Percentiles rank a stretch among this genome's conserved stretches.
Conservation (phyloP, 495 filamentous ascomycete species). For the Penicillium flavigenum region DNA sequence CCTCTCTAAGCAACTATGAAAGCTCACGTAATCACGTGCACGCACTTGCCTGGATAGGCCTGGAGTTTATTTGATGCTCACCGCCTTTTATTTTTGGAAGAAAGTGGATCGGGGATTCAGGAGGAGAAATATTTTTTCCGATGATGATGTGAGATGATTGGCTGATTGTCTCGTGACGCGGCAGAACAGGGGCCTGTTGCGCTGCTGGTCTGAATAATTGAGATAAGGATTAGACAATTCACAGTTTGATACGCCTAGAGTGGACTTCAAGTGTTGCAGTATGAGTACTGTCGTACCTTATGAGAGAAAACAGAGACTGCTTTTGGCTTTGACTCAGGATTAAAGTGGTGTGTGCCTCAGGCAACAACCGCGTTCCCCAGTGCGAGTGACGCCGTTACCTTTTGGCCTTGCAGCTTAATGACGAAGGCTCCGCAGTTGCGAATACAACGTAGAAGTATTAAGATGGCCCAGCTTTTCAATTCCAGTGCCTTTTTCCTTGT, state of each 20-base stretch:
- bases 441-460: constrained; percentile 20
- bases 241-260: constrained; percentile 14
- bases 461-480: constrained; percentile 12
- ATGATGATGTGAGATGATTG: constrained; percentile 4
- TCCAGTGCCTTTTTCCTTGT: constrained; percentile 9
- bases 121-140: constrained; percentile 7
- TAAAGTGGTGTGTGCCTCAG: constrained; percentile 18
- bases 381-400: constrained; percentile 12
- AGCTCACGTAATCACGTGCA: constrained; percentile 15
- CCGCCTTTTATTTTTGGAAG: constrained; percentile 1
- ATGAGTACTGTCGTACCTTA: constrained; percentile 18
- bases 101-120: not conserved
- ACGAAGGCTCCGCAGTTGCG: constrained; percentile 16
- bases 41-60: not conserved
- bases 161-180: not conserved
- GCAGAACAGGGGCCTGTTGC: constrained; percentile 11
- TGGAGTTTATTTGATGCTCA: constrained; percentile 1
- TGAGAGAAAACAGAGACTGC: not conserved
- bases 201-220: constrained; percentile 12
- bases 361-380: constrained; percentile 13
- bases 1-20: constrained; percentile 16
- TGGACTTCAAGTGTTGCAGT: constrained; percentile 7
- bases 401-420: constrained; percentile 19
- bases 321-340: constrained; percentile 5
- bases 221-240: constrained; percentile 17